A percentile compares a stretch with the other conserved stretches of the same genome.
Conservation (phyloP, 2,329 filamentous ascomycete genomes). For the Lojkania enalia region DNA sequence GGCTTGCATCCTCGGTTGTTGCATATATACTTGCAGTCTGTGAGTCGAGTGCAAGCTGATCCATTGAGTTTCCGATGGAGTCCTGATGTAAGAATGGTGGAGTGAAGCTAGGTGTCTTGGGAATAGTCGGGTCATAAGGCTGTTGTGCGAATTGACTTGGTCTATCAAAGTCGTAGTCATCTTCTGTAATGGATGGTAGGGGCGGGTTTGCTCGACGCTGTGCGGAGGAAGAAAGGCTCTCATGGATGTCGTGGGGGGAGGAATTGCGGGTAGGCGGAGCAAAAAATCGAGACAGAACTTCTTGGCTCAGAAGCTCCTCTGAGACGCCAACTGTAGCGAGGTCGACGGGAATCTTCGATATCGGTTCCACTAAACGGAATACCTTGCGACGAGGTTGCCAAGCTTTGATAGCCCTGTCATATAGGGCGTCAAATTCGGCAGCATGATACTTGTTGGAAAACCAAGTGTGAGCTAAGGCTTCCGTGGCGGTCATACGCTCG, state of each 20-base stretch:
- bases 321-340: neutral
- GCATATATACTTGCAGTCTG: neutral
- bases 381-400: conserved; percentile 53
- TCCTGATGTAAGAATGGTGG: conserved; percentile 1
- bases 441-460: conserved; percentile 57
- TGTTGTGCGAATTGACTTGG: neutral
- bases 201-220: conserved; percentile 8
- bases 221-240: conserved; percentile 5
- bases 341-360: conserved; percentile 1
- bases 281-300: conserved; percentile 14
- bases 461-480: conserved; percentile 60
- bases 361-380: conserved; percentile 33
- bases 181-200: conserved; percentile 13
- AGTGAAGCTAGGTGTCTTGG: neutral
- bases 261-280: conserved; percentile 2
- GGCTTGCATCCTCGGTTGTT: no score
- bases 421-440: conserved; percentile 54
- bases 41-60: conserved; percentile 9
- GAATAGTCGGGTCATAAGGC: neutral
- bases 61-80: conserved; percentile 7
- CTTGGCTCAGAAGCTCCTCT: conserved; percentile 6
- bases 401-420: conserved; percentile 51
- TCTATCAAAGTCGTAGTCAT: conserved; percentile 7
- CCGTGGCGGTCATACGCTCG: conserved; percentile 55
- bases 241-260: conserved; percentile 2